A percentile compares a stretch with the other conserved stretches of the same genome.
phyloP scores from a whole-genome alignment of 1,139 yeast genomes.

The Blastobotrys indianensis region DNA sequence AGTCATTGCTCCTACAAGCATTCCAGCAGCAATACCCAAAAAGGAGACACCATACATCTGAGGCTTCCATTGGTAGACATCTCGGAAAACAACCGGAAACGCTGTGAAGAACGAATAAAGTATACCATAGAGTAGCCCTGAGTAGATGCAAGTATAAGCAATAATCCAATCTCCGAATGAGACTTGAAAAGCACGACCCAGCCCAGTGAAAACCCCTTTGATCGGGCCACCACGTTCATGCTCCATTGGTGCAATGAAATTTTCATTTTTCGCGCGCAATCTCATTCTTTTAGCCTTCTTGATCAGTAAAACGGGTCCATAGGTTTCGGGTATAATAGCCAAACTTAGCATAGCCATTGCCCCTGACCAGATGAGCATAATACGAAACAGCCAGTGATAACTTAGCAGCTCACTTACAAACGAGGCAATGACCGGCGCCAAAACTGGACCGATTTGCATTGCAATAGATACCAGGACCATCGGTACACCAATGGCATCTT shows the following conservation, averaged over 20 bases:
- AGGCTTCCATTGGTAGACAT: constrained; percentile 41
- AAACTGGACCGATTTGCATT: constrained; percentile 60
- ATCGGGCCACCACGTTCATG: background rate
- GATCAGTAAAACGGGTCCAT: constrained; percentile 52
- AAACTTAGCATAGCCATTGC: constrained; percentile 44
- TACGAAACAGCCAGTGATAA: constrained; percentile 49
- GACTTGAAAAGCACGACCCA: constrained; percentile 10
- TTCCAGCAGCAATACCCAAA: constrained; percentile 30
- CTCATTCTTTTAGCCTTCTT: constrained; percentile 49
- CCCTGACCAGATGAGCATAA: constrained; percentile 58
- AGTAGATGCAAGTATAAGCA: constrained; percentile 7
- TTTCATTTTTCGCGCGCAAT: constrained; percentile 4
- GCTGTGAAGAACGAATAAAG: constrained; percentile 60
- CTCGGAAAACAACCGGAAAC: constrained; percentile 50
- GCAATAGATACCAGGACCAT: constrained; percentile 56
- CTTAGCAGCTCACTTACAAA: constrained; percentile 46
- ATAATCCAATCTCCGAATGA: constrained; percentile 6
- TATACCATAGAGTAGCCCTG: constrained; percentile 45
- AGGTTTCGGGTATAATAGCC: constrained; percentile 56
- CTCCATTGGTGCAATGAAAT: constrained; percentile 11
- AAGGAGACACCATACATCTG: constrained; percentile 13
- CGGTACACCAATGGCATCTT: constrained; percentile 44
- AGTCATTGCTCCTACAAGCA: constrained; percentile 12
- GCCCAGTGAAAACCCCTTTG: background rate
- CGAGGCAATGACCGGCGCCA: constrained; percentile 60